Conservation (phyloP, 2,329 filamentous ascomycete genomes). For the Pseudocercospora fijiensis region DNA sequence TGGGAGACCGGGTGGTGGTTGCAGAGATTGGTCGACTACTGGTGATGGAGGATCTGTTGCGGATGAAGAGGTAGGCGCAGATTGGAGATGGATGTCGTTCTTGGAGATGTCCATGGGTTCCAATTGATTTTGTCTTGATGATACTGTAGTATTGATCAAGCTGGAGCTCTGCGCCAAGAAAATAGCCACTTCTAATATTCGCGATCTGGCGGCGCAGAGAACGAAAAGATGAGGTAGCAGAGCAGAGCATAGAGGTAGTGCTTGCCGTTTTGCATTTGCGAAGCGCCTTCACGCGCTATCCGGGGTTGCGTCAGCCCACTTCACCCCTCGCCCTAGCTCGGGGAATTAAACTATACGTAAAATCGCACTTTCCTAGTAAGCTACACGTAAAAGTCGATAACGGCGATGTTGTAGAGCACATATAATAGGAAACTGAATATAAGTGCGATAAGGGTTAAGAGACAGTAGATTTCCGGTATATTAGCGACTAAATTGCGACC, state of each 20-base stretch:
- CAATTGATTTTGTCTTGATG: neutral
- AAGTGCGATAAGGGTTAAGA: no score
- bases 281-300: neutral
- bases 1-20: neutral
- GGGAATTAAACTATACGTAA: no score
- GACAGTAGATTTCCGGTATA: no score
- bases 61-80: neutral
- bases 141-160: neutral
- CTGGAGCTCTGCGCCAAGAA: neutral
- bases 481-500: no score
- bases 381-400: no score
- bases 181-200: neutral
- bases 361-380: no score
- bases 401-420: no score
- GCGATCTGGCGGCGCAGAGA: neutral
- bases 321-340: no score
- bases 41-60: neutral
- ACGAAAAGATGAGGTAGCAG: neutral
- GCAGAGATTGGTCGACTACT: neutral
- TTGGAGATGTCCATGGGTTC: neutral
- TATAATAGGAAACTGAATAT: no score
- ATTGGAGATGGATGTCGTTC: neutral
- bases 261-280: neutral
- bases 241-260: neutral
- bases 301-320: no score